Percentiles rank a stretch among this genome's conserved stretches.
Conservation (phyloP, 148 eudicot species). For the Chenopodium formosanum region DNA sequence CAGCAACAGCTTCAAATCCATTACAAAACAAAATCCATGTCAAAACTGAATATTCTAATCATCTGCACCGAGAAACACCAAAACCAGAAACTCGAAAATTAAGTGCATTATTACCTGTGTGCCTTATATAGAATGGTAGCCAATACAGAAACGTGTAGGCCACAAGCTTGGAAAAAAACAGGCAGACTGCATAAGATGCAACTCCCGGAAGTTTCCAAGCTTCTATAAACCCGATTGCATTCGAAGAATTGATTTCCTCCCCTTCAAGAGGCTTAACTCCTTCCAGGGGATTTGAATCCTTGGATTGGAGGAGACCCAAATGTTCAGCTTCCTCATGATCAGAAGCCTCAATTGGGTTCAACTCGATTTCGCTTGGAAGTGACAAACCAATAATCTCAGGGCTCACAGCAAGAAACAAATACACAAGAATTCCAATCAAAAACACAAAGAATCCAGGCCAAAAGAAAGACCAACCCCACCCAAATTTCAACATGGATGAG, state of each 20-base stretch:
- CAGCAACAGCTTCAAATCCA: conserved; percentile 72
- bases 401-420: conserved; percentile 66
- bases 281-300: conserved; percentile 23
- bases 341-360: conserved; percentile 39
- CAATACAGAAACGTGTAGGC: conserved; percentile 96
- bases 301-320: conserved; percentile 35
- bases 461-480: conserved; percentile 98
- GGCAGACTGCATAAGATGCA: conserved; percentile 74
- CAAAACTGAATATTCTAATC: neutral
- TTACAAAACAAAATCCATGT: conserved; percentile 15
- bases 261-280: conserved; percentile 12
- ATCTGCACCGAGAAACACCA: conserved; percentile 11
- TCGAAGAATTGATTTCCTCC: conserved; percentile 18
- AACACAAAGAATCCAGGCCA: conserved; percentile 70
- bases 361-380: conserved; percentile 44
- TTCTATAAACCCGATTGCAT: conserved; percentile 80
- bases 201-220: conserved; percentile 96
- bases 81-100: neutral
- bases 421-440: conserved; percentile 47
- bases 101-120: conserved; percentile 59
- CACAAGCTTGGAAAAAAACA: conserved; percentile 96
- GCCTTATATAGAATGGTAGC: conserved; percentile 90
- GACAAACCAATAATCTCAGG: conserved; percentile 61
- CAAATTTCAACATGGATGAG: conserved; percentile 62
- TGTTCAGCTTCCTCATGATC: conserved; percentile 44